Conservation (phyloP, 2,329 filamentous ascomycete species). For the Nannizziopsis barbatae region DNA sequence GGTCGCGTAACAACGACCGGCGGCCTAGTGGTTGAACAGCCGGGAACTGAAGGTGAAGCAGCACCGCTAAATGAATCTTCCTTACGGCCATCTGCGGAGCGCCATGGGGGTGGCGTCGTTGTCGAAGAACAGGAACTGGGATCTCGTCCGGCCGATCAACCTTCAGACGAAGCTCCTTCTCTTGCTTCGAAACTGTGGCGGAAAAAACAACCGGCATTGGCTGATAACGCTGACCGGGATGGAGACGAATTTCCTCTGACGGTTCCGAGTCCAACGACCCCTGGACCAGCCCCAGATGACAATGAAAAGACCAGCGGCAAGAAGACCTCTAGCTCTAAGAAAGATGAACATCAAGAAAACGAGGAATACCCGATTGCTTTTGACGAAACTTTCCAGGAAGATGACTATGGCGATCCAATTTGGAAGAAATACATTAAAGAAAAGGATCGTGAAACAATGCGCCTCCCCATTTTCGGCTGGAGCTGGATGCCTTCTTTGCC, state of each 20-base stretch:
- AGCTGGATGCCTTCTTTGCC: conserved; percentile 70
- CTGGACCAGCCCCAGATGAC: conserved; percentile 11
- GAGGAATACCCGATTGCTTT: conserved; percentile 52
- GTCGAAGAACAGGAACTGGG: neutral
- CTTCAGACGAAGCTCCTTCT: neutral
- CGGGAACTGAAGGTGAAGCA: conserved; percentile 7
- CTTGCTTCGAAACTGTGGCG: neutral
- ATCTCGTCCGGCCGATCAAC: conserved; percentile 3
- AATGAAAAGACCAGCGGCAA: neutral
- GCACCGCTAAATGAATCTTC: neutral
- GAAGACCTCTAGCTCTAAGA: conserved; percentile 7
- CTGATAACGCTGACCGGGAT: conserved; percentile 19
- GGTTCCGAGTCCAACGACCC: conserved; percentile 21
- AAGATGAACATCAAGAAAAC: conserved; percentile 16
- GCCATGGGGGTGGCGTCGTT: neutral
- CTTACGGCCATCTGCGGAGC: no score
- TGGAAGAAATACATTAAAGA: conserved; percentile 77
- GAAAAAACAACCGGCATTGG: neutral
- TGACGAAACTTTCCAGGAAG: conserved; percentile 50
- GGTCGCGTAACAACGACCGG: conserved; percentile 26
- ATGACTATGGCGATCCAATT: conserved; percentile 52
- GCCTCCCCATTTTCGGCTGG: conserved; percentile 51
- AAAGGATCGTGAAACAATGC: conserved; percentile 76
- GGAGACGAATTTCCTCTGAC: conserved; percentile 30
- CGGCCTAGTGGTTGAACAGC: conserved; percentile 22